phyloP scores from a whole-genome alignment of 352 stramenopile species.

The Phytophthora rubi region DNA sequence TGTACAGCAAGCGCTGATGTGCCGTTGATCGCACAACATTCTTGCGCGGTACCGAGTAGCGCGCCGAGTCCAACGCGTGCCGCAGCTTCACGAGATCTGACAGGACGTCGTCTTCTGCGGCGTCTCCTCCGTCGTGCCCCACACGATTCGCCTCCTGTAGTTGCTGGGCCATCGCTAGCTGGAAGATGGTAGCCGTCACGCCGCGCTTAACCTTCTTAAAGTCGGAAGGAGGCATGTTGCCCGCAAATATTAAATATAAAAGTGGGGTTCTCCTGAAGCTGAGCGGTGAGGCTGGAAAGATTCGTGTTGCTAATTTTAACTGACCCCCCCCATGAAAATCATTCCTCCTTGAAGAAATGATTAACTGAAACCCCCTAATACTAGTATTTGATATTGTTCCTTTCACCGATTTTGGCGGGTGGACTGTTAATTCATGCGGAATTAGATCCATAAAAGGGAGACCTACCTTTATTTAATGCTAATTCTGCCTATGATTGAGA shows the following conservation, averaged over 20 bases:
- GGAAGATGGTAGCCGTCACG: neutral
- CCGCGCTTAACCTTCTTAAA: neutral
- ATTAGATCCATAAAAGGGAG: too few species aligned
- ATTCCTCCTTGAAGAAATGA: neutral
- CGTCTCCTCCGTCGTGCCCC: neutral
- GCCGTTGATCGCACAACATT: neutral
- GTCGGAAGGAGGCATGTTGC: neutral
- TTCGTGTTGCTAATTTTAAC: slow-evolving; percentile 2
- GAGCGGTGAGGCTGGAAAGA: neutral
- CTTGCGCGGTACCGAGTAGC: neutral
- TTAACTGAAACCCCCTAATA: neutral
- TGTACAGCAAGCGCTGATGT: neutral
- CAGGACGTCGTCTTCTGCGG: neutral
- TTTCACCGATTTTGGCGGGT: too few species aligned
- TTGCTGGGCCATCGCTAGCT: neutral
- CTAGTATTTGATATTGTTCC: too few species aligned
- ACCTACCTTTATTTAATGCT: too few species aligned
- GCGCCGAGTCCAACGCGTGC: neutral
- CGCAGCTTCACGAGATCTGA: neutral
- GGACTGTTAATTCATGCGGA: too few species aligned
- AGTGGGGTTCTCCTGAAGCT: slow-evolving; percentile 1
- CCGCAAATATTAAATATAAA: slow-evolving; percentile 17
- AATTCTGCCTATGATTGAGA: too few species aligned
- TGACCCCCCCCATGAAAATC: slow-evolving; percentile 1
- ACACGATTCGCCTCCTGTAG: neutral